Percentiles rank a stretch among this genome's conserved stretches.
Evolutionary conservation across 2,329 filamentous ascomycete species (phyloP).

Genomic region (Colletotrichum orchidophilum): DNA sequence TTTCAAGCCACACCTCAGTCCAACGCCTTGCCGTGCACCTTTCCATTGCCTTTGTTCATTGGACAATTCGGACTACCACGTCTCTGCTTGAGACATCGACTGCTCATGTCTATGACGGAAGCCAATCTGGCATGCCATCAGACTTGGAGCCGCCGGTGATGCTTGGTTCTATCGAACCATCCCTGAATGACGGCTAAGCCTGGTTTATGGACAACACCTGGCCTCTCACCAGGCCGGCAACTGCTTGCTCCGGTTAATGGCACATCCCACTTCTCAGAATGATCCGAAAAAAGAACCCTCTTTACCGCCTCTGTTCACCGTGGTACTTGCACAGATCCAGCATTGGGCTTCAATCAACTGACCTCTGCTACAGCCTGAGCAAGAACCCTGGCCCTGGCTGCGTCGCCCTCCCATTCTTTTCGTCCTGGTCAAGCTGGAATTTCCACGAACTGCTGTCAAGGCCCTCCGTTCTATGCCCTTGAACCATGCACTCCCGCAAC

Average conservation of each 20-base stretch:
- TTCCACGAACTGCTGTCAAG: not conserved
- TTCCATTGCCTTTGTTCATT: not conserved
- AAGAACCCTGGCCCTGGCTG: slow-evolving; percentile 8
- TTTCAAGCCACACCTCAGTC: not conserved
- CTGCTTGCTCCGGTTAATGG: slow-evolving; percentile 5
- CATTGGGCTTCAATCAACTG: slow-evolving; percentile 23
- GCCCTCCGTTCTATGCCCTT: too few relatives aligned
- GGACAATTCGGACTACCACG: not conserved
- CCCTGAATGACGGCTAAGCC: not conserved
- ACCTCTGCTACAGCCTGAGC: not conserved
- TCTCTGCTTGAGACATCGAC: not conserved
- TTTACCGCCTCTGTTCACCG: not conserved
- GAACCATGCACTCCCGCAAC: not conserved
- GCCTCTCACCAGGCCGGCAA: slow-evolving; percentile 27
- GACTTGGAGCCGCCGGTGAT: not conserved
- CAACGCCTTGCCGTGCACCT: not conserved
- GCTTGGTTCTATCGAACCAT: not conserved
- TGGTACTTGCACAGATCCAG: not conserved
- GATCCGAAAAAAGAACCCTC: not conserved
- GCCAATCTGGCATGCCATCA: not conserved
- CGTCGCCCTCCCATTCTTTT: not conserved
- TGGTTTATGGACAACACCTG: not conserved
- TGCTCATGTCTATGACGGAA: not conserved
- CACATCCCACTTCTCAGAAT: not conserved
- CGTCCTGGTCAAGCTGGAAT: not conserved